Conservation (phyloP, 345 rosid genomes). For the Eucalyptus caleyi region DNA sequence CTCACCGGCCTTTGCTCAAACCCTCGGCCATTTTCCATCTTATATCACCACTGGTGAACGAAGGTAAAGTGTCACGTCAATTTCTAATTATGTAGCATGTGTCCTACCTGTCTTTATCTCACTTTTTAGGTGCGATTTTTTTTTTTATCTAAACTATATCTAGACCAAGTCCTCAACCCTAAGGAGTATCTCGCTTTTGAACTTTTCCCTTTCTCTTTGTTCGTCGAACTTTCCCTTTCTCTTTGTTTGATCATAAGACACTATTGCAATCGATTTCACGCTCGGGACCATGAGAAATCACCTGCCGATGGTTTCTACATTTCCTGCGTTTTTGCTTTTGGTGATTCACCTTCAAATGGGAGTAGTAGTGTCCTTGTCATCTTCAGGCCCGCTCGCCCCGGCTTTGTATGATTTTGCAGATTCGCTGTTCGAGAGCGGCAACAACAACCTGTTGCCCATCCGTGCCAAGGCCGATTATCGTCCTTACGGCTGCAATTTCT, state of each 20-base stretch:
- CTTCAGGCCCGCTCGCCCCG: slow-evolving; percentile 4
- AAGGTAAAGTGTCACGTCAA: background rate
- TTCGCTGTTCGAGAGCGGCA: slow-evolving; percentile 29
- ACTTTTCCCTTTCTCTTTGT: background rate
- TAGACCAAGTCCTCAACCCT: background rate
- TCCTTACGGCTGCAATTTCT: slow-evolving; percentile 23
- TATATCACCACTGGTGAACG: fast-evolving
- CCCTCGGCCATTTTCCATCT: background rate
- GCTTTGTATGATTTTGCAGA: slow-evolving; percentile 35
- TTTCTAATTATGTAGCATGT: no score
- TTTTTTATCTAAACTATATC: background rate
- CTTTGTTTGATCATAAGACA: background rate
- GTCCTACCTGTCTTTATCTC: background rate
- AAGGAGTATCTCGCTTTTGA: background rate
- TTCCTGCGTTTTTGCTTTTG: background rate
- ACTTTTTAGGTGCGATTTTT: background rate
- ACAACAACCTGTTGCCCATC: slow-evolving; percentile 29
- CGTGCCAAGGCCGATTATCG: slow-evolving; percentile 20
- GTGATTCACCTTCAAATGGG: background rate
- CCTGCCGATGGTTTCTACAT: background rate
- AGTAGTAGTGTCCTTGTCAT: background rate
- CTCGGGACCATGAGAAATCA: background rate
- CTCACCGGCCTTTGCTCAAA: background rate
- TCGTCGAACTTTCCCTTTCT: background rate
- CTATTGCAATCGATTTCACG: background rate